phyloP scores from a whole-genome alignment of 768 basidiomycete genomes.

The Rhodocollybia butyracea region DNA sequence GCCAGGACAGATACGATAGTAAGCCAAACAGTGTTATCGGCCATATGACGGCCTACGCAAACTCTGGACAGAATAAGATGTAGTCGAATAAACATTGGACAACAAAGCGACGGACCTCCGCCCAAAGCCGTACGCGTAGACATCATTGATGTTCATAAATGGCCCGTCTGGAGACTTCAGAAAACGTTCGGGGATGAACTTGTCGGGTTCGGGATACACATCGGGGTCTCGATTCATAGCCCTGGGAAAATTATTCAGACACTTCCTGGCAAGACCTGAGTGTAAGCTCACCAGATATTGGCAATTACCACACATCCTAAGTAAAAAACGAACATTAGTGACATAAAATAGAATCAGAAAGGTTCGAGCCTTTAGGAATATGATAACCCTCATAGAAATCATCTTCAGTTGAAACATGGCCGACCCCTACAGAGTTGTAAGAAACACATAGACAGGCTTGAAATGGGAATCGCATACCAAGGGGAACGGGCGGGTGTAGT shows the following conservation, averaged over 20 bases:
- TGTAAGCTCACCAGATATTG: conserved; percentile 8
- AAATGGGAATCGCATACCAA: not conserved
- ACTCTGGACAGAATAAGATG: not conserved
- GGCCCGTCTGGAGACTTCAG: not conserved
- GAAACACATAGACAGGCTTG: not conserved
- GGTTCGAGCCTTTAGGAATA: conserved; percentile 15
- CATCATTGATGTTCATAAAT: not conserved
- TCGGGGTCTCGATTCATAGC: conserved; percentile 9
- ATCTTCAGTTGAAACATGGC: conserved; percentile 21
- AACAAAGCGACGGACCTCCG: conserved; percentile 4
- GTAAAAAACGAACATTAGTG: not conserved
- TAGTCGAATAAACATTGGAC: not conserved
- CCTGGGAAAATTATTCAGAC: not conserved
- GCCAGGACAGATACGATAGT: not conserved
- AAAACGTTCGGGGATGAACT: not conserved
- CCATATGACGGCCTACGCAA: conserved; percentile 1
- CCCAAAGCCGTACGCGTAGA: conserved; percentile 13
- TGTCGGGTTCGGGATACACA: conserved; percentile 6
- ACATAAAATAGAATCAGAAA: not conserved
- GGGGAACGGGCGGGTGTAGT: not conserved
- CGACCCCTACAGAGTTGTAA: conserved; percentile 2
- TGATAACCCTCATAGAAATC: conserved; percentile 23
- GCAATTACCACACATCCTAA: conserved; percentile 17
- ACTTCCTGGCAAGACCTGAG: not conserved
- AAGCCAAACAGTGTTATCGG: conserved; percentile 3